Evolutionary conservation across 768 basidiomycete genomes (phyloP).

Genomic region (Candolleomyces aberdarensis): DNA sequence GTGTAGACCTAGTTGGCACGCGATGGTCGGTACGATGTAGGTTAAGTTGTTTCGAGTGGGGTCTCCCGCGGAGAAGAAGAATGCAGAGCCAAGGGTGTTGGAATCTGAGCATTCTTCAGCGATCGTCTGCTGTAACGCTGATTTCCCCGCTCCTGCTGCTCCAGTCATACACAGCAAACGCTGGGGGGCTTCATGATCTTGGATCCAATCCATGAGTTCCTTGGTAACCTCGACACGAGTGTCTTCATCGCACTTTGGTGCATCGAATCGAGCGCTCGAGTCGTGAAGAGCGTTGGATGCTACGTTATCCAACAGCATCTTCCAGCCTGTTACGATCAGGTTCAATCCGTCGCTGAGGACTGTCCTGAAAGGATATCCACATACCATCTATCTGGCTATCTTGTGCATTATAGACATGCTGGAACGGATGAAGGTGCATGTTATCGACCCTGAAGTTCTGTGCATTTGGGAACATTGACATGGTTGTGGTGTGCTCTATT

Average conservation of each 20-base stretch:
- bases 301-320: no score
- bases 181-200: not conserved
- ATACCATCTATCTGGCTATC: no score
- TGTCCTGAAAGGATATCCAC: no score
- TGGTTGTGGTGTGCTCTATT: no score
- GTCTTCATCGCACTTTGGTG: constrained; percentile 7
- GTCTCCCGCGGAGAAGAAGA: constrained; percentile 10
- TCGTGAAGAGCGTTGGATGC: not conserved
- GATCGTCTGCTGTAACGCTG: constrained; percentile 10
- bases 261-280: constrained; percentile 2
- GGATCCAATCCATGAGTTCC: constrained; percentile 4
- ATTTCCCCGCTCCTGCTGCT: constrained; percentile 1
- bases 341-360: no score
- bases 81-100: constrained; percentile 6
- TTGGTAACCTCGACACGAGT: constrained; percentile 5
- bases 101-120: no score
- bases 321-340: no score
- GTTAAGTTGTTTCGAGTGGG: constrained; percentile 5
- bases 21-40: constrained; percentile 8
- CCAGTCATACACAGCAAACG: constrained; percentile 1
- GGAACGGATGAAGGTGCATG: no score
- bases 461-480: no score
- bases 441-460: no score
- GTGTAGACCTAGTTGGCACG: constrained; percentile 6
- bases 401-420: no score